Evolutionary conservation across 192 early-diverging fungal species (phyloP).

Genomic region (Entophlyctis luteolus): DNA sequence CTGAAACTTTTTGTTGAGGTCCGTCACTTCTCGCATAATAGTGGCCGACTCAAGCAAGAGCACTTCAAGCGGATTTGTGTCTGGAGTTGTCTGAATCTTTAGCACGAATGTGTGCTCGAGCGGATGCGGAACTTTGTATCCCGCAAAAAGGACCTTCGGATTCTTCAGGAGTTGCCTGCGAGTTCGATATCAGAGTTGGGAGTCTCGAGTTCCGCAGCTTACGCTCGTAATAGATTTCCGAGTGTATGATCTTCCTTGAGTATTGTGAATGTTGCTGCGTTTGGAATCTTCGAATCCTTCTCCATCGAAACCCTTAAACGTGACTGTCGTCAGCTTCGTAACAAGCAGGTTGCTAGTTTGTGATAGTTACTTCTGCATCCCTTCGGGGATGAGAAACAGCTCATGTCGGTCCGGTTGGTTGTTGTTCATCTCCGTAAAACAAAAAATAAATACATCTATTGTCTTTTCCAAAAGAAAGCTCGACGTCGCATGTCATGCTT

Average conservation of each 20-base stretch:
- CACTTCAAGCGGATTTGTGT: constrained; percentile 80
- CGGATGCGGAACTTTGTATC: constrained; percentile 95
- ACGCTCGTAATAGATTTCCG: constrained; percentile 91
- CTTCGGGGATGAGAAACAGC: constrained; percentile 32
- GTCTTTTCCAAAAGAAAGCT: no score
- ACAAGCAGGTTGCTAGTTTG: not conserved
- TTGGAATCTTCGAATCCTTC: constrained; percentile 87
- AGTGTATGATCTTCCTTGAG: constrained; percentile 97
- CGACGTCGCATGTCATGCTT: no score
- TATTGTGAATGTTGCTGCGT: constrained; percentile 87
- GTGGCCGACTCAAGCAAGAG: constrained; percentile 72
- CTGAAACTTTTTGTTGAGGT: constrained; percentile 82
- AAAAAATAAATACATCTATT: no score
- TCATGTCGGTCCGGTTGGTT: constrained; percentile 32
- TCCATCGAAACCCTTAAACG: constrained; percentile 66
- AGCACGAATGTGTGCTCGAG: constrained; percentile 87
- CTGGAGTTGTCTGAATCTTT: constrained; percentile 86
- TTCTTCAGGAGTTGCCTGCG: constrained; percentile 81
- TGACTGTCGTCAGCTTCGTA: not conserved
- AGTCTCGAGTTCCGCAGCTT: constrained; percentile 10
- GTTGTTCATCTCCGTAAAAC: constrained; percentile 25
- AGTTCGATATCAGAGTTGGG: not conserved
- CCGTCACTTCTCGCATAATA: constrained; percentile 70
- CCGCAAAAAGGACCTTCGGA: constrained; percentile 89
- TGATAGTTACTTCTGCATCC: constrained; percentile 10